A percentile compares a stretch with the other conserved stretches of the same genome.
Conservation (phyloP, 164 flowering plant genomes). For the Litsea cubeba region DNA sequence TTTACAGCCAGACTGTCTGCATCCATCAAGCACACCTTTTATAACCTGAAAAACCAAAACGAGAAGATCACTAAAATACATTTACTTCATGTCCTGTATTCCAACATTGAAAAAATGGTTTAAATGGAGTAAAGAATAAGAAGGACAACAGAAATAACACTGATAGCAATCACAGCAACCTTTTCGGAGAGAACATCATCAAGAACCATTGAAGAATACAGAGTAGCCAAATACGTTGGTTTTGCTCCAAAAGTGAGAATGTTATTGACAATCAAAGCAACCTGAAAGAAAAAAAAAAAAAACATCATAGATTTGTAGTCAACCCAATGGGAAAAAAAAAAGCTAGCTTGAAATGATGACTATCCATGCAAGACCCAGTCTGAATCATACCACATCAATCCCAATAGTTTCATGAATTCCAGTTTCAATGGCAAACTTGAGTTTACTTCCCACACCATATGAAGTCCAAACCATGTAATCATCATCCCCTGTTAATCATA, state of each 20-base stretch:
- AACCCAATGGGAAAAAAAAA: no score
- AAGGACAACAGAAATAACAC: neutral
- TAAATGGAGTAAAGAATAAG: neutral
- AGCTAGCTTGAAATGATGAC: no score
- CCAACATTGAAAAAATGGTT: neutral
- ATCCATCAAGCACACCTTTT: no score
- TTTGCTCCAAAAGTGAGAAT: slow-evolving; percentile 95
- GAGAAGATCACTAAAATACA: no score
- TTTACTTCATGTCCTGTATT: neutral
- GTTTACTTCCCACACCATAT: slow-evolving; percentile 96
- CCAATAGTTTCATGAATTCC: slow-evolving; percentile 95
- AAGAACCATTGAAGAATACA: slow-evolving; percentile 81
- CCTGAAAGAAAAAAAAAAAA: slow-evolving; percentile 47
- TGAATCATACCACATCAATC: slow-evolving; percentile 72
- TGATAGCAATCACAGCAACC: slow-evolving; percentile 30
- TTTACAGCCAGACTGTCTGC: no score
- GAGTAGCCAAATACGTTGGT: slow-evolving; percentile 67
- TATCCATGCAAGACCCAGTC: slow-evolving; percentile 1
- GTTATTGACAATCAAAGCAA: slow-evolving; percentile 97
- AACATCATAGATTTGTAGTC: neutral
- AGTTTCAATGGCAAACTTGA: slow-evolving; percentile 93
- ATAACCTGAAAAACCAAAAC: no score
- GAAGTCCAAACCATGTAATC: slow-evolving; percentile 87
- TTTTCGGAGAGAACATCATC: slow-evolving; percentile 97
- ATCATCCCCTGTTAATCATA: slow-evolving; percentile 61